Evolutionary conservation across 768 basidiomycete genomes (phyloP).

Genomic region (Leccinum obscurum): DNA sequence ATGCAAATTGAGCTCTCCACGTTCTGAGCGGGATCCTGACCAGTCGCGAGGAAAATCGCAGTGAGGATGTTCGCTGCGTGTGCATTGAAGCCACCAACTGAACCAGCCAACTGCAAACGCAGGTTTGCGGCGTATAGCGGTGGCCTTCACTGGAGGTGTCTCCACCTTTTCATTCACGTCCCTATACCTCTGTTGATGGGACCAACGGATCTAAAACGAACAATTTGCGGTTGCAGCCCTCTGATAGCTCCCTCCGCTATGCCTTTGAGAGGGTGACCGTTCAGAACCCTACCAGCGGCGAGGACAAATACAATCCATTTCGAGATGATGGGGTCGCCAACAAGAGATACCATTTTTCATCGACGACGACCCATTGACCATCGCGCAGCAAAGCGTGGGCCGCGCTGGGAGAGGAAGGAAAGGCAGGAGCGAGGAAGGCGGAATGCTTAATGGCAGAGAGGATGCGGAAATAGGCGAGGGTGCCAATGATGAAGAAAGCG

Average conservation of each 20-base stretch:
- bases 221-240: constrained; percentile 30
- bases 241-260: constrained; percentile 58
- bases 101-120: constrained; percentile 72
- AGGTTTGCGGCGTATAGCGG: constrained; percentile 18
- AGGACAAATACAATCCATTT: constrained; percentile 95
- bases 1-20: constrained; percentile 99
- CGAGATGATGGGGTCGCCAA: constrained; percentile 90
- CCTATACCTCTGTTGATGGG: constrained; percentile 18
- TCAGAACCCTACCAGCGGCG: constrained; percentile 82
- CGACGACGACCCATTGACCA: constrained; percentile 63
- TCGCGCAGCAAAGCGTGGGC: constrained; percentile 54
- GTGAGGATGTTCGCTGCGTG: constrained; percentile 98
- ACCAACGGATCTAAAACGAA: constrained; percentile 31
- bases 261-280: constrained; percentile 90
- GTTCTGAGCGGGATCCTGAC: constrained; percentile 99
- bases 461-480: constrained; percentile 93
- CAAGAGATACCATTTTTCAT: constrained; percentile 64
- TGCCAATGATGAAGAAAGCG: constrained; percentile 83
- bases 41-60: constrained; percentile 92
- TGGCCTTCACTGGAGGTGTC: constrained; percentile 12
- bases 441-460: constrained; percentile 89
- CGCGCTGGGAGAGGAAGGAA: constrained; percentile 50
- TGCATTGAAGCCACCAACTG: constrained; percentile 97
- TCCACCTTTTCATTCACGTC: constrained; percentile 24
- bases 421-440: constrained; percentile 64